A percentile compares a stretch with the other conserved stretches of the same genome.
phyloP scores from a whole-genome alignment of 1,284 basidiomycete genomes.

The Exobasidium cylindrosporum region DNA sequence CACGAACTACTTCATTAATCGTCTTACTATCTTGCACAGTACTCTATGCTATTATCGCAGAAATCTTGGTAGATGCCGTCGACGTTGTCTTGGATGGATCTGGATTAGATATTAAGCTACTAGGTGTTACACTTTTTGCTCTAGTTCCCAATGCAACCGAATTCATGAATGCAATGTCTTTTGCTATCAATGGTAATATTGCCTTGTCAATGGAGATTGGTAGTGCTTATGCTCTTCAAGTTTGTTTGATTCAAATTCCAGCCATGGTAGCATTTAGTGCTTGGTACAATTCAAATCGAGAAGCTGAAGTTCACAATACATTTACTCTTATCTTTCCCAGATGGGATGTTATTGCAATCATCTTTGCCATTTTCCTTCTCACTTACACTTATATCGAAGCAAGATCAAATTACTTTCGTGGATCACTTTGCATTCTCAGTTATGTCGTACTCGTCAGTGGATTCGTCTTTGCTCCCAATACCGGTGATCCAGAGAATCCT shows the following conservation, averaged over 20 bases:
- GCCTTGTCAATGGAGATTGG: constrained; percentile 96
- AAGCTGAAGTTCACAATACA: constrained; percentile 23
- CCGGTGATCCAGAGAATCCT: constrained; percentile 41
- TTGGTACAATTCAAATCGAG: constrained; percentile 69
- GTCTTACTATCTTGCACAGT: constrained; percentile 68
- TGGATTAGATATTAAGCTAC: constrained; percentile 94
- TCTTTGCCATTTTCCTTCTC: constrained; percentile 75
- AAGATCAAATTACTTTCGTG: constrained; percentile 78
- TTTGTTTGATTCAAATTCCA: constrained; percentile 94
- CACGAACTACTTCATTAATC: constrained; percentile 35
- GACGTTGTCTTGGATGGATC: constrained; percentile 91
- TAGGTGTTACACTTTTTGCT: constrained; percentile 93
- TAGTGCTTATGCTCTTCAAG: constrained; percentile 95
- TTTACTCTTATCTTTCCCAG: constrained; percentile 82
- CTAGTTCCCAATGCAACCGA: constrained; percentile 98
- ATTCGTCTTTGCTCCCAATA: constrained; percentile 51
- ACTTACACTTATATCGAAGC: constrained; percentile 99
- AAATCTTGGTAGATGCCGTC: constrained; percentile 90
- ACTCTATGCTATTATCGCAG: constrained; percentile 92
- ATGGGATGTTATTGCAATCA: constrained; percentile 95
- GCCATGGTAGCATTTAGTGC: constrained; percentile 98
- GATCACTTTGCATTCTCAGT: constrained; percentile 48
- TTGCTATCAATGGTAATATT: constrained; percentile 95
- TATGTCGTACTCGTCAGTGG: constrained; percentile 49
- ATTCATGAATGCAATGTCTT: constrained; percentile 99